Conservation (phyloP, 495 filamentous ascomycete genomes). For the Hypoxylon perforatum region DNA sequence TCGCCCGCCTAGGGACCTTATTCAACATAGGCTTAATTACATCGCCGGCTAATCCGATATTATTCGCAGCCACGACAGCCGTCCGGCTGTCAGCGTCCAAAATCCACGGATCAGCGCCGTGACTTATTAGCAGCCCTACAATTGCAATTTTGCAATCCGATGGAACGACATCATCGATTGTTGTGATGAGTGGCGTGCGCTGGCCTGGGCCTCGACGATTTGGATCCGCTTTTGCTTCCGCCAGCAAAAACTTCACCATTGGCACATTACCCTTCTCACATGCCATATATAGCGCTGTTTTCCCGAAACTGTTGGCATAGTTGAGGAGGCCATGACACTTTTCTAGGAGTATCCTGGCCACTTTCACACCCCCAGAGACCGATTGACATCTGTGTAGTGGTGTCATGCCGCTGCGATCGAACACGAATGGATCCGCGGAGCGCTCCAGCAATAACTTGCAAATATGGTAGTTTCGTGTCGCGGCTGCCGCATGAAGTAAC, state of each 20-base stretch:
- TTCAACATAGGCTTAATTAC: slow-evolving; percentile 40
- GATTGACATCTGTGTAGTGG: slow-evolving; percentile 42
- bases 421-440: slow-evolving; percentile 51
- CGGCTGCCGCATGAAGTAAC: slow-evolving; percentile 33
- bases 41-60: slow-evolving; percentile 31
- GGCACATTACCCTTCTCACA: slow-evolving; percentile 37
- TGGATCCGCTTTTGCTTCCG: slow-evolving; percentile 25
- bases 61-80: slow-evolving; percentile 34
- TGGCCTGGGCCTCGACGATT: slow-evolving; percentile 25
- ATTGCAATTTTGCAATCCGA: slow-evolving; percentile 26
- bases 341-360: slow-evolving; percentile 33
- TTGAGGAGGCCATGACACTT: slow-evolving; percentile 24
- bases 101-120: slow-evolving; percentile 41
- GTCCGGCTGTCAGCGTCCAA: slow-evolving; percentile 33
- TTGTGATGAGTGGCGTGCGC: slow-evolving; percentile 34
- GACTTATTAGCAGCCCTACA: slow-evolving; percentile 37
- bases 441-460: slow-evolving; percentile 58
- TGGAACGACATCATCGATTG: slow-evolving; percentile 40
- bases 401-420: slow-evolving; percentile 54
- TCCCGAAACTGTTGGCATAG: slow-evolving; percentile 29
- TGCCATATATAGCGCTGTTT: slow-evolving; percentile 45
- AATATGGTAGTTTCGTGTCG: slow-evolving; percentile 27
- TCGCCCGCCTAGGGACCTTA: slow-evolving; percentile 14
- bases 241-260: slow-evolving; percentile 36
- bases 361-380: slow-evolving; percentile 21